These are phyloP conservation scores for Hypholoma sublateritium DNA, from an alignment of 768 basidiomycete genomes.

Conservation along the genomic window DNA sequence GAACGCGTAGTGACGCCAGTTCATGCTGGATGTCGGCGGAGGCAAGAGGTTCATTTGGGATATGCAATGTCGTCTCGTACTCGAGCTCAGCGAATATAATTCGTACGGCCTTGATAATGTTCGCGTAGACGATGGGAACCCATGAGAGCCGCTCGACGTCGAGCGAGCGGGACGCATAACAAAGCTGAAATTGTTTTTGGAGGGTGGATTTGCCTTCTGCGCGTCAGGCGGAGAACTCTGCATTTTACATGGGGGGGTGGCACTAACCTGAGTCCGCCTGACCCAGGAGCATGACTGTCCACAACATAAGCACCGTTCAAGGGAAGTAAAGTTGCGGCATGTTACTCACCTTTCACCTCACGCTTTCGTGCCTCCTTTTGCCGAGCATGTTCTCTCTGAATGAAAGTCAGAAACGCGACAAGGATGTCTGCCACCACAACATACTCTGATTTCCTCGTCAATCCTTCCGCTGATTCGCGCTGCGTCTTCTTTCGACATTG, in stretches of 20 bases:
- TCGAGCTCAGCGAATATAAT: conserved; percentile 75
- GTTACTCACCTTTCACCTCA: conserved; percentile 49
- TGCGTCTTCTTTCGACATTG: conserved; percentile 36
- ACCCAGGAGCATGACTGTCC: conserved; percentile 68
- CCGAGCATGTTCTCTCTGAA: conserved; percentile 48
- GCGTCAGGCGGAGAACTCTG: neutral
- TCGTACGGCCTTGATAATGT: conserved; percentile 77
- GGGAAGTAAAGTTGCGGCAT: neutral
- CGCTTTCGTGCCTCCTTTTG: conserved; percentile 40
- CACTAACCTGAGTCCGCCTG: conserved; percentile 66
- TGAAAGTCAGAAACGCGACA: neutral
- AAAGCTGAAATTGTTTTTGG: conserved; percentile 83
- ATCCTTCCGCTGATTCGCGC: conserved; percentile 48
- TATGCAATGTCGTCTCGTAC: conserved; percentile 41
- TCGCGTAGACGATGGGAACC: conserved; percentile 81
- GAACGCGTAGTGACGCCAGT: conserved; percentile 50
- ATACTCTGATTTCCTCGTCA: conserved; percentile 57
- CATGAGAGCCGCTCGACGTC: conserved; percentile 73
- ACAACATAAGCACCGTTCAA: neutral
- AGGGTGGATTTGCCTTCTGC: conserved; percentile 72
- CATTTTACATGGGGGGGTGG: neutral
- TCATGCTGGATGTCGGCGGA: conserved; percentile 32
- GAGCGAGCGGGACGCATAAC: conserved; percentile 69
- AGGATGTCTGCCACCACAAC: conserved; percentile 8
- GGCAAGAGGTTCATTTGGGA: conserved; percentile 22